Evolutionary conservation across 164 flowering plant species (phyloP), one percentile per base, ranked within the genome.

Genomic region (Sedum album): DNA sequence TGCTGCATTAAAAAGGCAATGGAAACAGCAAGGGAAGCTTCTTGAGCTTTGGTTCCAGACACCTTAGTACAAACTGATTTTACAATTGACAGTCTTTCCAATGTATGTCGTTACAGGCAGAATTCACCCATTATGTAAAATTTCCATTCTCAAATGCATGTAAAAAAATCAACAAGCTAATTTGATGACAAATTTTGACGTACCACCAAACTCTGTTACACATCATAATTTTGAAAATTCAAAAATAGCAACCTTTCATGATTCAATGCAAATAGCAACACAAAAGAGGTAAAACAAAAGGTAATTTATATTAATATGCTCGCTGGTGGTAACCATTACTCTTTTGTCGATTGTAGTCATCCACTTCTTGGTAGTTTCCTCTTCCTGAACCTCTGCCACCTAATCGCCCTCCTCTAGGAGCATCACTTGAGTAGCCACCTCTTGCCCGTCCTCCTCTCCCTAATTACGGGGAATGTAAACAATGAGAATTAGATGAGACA

Each of bases 321-420:
- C 28, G 46, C 17, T 65, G 67, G 23, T 65, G 28, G 48, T 65
- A 62, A 6, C 67, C 67, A 17, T 65, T 65, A 31, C 67, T 41
- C 66, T 39, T 36, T 36, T n/a, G 44, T 33, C 66, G 18, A 14
- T 39, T 33, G 41, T 64, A 35, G 14, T 64, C 66, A 1, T 46
- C 66, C 13, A 41, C 66, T 35, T 64, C 66, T 64, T 35, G 28
- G 41, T 39, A 35, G 66, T 28, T 64, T 64, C 44, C 66, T 35
- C 46, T 65, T 36, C 67, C 67, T 35, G 46, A 41, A 6, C 67
- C 46, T 21, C 48, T 21, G 46, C 48, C 48, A 21, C 46, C 44
- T 1, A 21, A 36, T 25, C 46, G 67, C 44, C 66, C 66, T 65
- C 67, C 67, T 65, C 67, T 64, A 9, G 66, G 66, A 11, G 66